Evolutionary conservation across 441 rosid genomes (phyloP), one percentile per base, ranked within the genome.

Genomic region (Croton laevigatus): DNA sequence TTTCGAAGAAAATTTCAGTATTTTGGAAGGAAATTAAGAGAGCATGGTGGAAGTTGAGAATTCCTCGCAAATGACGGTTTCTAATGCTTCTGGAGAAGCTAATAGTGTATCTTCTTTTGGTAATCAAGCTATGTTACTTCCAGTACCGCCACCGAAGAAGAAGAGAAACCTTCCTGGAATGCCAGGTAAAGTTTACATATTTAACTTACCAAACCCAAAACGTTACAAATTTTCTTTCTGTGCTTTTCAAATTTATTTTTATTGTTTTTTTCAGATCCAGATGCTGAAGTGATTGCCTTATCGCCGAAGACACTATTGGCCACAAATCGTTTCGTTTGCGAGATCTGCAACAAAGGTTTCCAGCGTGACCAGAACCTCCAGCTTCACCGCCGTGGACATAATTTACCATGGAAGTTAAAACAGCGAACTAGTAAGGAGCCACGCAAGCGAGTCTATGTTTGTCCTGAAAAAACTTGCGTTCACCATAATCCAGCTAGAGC

Each of bases 301-400:
- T 89, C 91, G 57, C 91, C 94, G 8, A 83, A 73, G 76, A 54
- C 91, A 5, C 74, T 89, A 58, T 11, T 89, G 27, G 90, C 94
- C 6, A 87, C 88, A 14, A 86, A 87, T 73, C 74, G 91, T 10
- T 89, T 89, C 73, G 83, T 89, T 46, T 89, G 94, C 75, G 91
- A 89, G 89, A 86, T 89, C 85, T 89, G 94, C 69, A 84, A 71
- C 81, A 87, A 89, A 75, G 91, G 94, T 11, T 87, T 89, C 69
- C 94, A 87, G 75, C 83, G 91, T 8, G 94, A 89, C 73, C 94
- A 89, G 78, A 87, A 89, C 78, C 83, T 87, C 46, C 91, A 89
- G 81, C 94, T 89, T 61, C 94, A 89, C 84, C 89, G 94, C 5
- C 82, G 94, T n/a, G 94, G 94, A 19, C 94, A 89, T 64, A 89